Conservation (phyloP, 768 basidiomycete species). For the Heimioporus sp. region DNA sequence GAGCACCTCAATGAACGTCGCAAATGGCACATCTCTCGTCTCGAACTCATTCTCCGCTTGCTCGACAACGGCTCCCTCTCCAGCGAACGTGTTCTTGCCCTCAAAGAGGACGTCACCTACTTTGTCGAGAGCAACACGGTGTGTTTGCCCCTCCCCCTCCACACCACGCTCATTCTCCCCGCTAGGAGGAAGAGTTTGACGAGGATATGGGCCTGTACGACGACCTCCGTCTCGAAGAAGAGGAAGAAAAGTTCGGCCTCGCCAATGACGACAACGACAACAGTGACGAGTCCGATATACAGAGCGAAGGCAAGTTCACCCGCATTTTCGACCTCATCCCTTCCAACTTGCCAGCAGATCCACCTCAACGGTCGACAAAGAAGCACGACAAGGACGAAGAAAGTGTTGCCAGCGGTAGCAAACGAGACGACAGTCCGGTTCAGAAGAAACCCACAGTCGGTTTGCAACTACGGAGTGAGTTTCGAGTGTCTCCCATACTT, state of each 20-base stretch:
- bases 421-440: constrained; percentile 75
- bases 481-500: constrained; percentile 2
- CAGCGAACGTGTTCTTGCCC: constrained; percentile 71
- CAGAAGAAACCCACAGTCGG: constrained; percentile 71
- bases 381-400: constrained; percentile 75
- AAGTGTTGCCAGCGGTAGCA: constrained; percentile 62
- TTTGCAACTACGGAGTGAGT: constrained; percentile 70
- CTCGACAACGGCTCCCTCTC: constrained; percentile 90
- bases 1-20: constrained; percentile 90
- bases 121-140: constrained; percentile 97
- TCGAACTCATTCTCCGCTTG: constrained; percentile 91
- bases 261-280: constrained; percentile 65
- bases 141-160: constrained; percentile 34
- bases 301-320: constrained; percentile 62
- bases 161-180: constrained; percentile 16
- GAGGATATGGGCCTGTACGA: constrained; percentile 98
- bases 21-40: constrained; percentile 90
- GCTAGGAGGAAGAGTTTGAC: constrained; percentile 94
- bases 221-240: constrained; percentile 94
- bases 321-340: not conserved
- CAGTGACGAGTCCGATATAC: constrained; percentile 72
- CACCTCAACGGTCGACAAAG: constrained; percentile 68
- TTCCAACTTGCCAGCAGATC: constrained; percentile 39
- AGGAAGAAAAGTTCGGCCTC: constrained; percentile 90
- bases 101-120: constrained; percentile 95